A percentile compares a stretch with the other conserved stretches of the same genome.
Conservation (phyloP, 2,329 filamentous ascomycete species). For the Colletotrichum ledebouriae region DNA sequence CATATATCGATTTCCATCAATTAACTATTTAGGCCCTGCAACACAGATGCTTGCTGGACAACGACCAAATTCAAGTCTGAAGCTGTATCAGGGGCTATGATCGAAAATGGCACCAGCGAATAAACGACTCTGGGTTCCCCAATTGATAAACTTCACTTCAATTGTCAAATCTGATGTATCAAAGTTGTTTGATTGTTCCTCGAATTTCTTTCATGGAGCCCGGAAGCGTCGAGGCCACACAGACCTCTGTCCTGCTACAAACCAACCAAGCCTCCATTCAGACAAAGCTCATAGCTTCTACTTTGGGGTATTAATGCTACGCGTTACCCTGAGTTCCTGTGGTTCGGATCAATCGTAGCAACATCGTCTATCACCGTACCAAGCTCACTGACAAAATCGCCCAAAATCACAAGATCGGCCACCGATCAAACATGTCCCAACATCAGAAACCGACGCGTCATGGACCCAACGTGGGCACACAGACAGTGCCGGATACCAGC, state of each 20-base stretch:
- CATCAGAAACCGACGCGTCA: not conserved
- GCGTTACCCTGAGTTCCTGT: not conserved
- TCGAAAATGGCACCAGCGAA: too few species aligned
- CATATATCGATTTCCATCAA: not conserved
- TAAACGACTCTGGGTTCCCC: not conserved
- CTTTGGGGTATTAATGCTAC: constrained; percentile 14
- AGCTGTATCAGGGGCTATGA: too few species aligned
- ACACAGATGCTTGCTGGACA: constrained; percentile 21
- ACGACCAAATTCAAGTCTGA: not conserved
- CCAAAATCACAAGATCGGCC: too few species aligned
- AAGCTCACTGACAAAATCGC: too few species aligned
- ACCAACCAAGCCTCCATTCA: not conserved
- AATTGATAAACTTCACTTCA: not conserved
- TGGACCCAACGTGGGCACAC: not conserved
- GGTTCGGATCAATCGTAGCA: not conserved
- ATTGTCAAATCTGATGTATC: not conserved
- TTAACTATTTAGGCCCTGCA: constrained; percentile 38
- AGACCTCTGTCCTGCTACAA: not conserved
- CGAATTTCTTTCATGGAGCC: too few species aligned
- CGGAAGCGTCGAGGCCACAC: not conserved
- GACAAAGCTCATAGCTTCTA: not conserved
- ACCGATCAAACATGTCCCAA: too few species aligned
- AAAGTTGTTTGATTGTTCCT: constrained; percentile 11
- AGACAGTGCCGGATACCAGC: not conserved
- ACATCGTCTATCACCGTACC: too few species aligned